Evolutionary conservation across 2,329 filamentous ascomycete genomes (phyloP), one percentile per base, ranked within the genome.

Genomic region (Botrytis pseudocinerea): DNA sequence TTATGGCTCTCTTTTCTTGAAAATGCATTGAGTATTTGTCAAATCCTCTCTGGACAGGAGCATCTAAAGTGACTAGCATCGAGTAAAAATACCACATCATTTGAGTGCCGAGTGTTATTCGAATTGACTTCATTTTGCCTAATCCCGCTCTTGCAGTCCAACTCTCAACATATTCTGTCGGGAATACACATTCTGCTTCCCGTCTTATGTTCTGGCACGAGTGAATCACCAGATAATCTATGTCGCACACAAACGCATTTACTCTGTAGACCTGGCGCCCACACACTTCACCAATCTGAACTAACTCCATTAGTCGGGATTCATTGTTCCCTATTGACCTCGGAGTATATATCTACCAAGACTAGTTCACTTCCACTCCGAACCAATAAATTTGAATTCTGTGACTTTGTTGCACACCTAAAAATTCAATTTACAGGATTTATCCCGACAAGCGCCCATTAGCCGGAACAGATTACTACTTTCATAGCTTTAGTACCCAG

Each of bases 21-120:
- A 38, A 25, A 25, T 32, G 10, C 4, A 61, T 8, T 38, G 59
- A 38, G 14, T 2, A 1, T 38, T 38, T n/a, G 35, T 25, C 20
- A 38, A 38, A 10, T 16, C 1, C 4, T 9, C 20, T n/a, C 32
- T 3, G 10, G 10, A 2, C 0, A 25, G 2, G 10, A 4, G 57
- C 14, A 25, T 25, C 10, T 4, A 8, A 10, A 61, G 22, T 14
- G 20, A 9, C 32, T 38, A 9, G 0, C 12, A 60, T 12, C 2
- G 10, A 25, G 10, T 25, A 1, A 61, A 38, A 38, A 25, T 4
- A 1, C 32, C 25, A 20, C 9, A 32, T 20, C 2, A 16, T n/a
- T n/a, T n/a, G 25, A 54, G n/a, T 54, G 14, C 32, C 22, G 22
- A 38, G 14, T 0, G 5, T 61, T 25, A 32, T 59, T 16, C n/a